Evolutionary conservation across 768 basidiomycete species (phyloP).

Genomic region (Lepiota brunneoincarnata): DNA sequence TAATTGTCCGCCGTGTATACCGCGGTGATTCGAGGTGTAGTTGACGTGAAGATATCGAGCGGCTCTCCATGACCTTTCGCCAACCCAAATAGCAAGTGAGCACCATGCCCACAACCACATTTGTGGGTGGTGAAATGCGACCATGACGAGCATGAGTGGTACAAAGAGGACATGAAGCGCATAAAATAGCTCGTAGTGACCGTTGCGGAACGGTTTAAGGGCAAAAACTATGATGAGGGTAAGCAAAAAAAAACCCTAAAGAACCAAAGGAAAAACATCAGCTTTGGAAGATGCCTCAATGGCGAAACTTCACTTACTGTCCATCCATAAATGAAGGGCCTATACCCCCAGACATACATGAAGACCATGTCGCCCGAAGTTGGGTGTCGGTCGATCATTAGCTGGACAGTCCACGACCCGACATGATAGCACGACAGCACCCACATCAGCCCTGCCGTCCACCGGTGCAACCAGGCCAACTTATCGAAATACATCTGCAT

Average conservation of each 20-base stretch:
- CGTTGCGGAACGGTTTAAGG: slow-evolving; percentile 44
- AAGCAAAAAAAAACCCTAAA: slow-evolving; percentile 54
- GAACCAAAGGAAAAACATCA: background rate
- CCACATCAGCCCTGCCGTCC: slow-evolving; percentile 72
- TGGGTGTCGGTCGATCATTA: slow-evolving; percentile 46
- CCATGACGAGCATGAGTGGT: slow-evolving; percentile 55
- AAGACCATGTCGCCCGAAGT: slow-evolving; percentile 36
- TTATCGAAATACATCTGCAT: slow-evolving; percentile 75
- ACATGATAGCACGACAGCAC: slow-evolving; percentile 58
- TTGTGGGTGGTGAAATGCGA: slow-evolving; percentile 67
- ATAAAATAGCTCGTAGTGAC: slow-evolving; percentile 66
- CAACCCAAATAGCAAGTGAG: slow-evolving; percentile 59
- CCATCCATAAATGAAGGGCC: slow-evolving; percentile 64
- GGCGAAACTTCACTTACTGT: slow-evolving; percentile 29
- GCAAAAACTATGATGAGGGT: slow-evolving; percentile 54
- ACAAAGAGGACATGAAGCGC: slow-evolving; percentile 60
- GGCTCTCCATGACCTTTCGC: slow-evolving; percentile 32
- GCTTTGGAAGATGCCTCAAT: background rate
- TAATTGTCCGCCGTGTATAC: background rate
- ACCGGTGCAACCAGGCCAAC: slow-evolving; percentile 66
- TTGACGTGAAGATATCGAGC: slow-evolving; percentile 60
- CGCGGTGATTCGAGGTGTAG: slow-evolving; percentile 36
- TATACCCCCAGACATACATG: slow-evolving; percentile 54
- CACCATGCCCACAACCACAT: slow-evolving; percentile 68
- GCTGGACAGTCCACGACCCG: slow-evolving; percentile 66